These are phyloP conservation scores for Claviceps spartinae DNA, from an alignment of 2,329 filamentous ascomycete species.

Conservation along the genomic window DNA sequence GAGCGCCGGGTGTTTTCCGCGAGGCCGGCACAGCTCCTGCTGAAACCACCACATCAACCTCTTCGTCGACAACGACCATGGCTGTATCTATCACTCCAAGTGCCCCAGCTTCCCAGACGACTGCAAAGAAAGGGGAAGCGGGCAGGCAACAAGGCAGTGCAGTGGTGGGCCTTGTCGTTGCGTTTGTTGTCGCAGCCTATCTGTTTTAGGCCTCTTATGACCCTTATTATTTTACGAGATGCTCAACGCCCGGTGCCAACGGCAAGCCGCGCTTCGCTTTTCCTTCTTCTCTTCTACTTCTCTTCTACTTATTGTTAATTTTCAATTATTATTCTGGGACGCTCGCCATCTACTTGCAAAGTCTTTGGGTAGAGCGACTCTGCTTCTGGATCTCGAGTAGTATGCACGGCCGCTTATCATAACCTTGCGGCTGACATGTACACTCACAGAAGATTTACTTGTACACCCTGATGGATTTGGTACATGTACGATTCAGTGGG, in stretches of 20 bases:
- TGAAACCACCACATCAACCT: slow-evolving; percentile 1
- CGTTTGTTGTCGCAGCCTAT: slow-evolving; percentile 38
- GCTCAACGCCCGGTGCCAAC: neutral
- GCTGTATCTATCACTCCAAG: slow-evolving; percentile 16
- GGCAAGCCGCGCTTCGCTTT: neutral
- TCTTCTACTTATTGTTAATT: neutral
- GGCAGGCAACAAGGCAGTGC: slow-evolving; percentile 36
- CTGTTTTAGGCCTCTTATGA: slow-evolving; percentile 24
- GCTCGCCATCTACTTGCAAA: neutral
- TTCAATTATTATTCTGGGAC: neutral
- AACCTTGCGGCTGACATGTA: neutral
- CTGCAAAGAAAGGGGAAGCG: slow-evolving; percentile 30
- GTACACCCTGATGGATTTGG: neutral
- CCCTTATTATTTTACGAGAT: neutral
- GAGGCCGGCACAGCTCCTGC: slow-evolving; percentile 30
- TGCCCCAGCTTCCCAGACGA: slow-evolving; percentile 15
- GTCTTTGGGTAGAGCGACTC: neutral
- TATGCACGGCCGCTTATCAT: neutral
- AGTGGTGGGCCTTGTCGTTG: slow-evolving; percentile 40
- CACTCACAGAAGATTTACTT: slow-evolving; percentile 7
- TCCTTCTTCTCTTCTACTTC: slow-evolving; percentile 1
- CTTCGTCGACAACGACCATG: slow-evolving; percentile 7
- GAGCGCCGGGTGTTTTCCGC: slow-evolving; percentile 37
- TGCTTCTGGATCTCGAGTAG: neutral
- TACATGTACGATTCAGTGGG: neutral